Evolutionary conservation across 2,329 filamentous ascomycete species (phyloP).

Genomic region (Zymoseptoria ardabiliae): DNA sequence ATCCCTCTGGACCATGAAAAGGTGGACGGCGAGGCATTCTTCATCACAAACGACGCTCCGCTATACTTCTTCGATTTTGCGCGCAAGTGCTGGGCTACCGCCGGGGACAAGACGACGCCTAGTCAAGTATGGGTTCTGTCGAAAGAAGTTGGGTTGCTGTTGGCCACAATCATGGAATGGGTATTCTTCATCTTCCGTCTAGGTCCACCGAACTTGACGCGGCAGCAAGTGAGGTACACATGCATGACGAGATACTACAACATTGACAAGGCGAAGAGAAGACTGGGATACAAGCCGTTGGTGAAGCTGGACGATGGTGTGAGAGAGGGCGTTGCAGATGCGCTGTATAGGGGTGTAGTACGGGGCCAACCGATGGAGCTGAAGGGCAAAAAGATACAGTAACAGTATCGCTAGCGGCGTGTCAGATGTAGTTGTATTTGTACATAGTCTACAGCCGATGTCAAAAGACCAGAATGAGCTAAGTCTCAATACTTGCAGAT

Average conservation of each 20-base stretch:
- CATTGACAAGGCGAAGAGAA: constrained; percentile 64
- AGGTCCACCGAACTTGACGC: constrained; percentile 41
- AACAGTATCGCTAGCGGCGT: background rate
- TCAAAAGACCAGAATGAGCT: background rate
- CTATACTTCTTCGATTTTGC: constrained; percentile 47
- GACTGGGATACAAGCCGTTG: constrained; percentile 63
- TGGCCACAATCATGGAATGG: constrained; percentile 40
- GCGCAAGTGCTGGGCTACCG: constrained; percentile 39
- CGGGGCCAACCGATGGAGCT: constrained; percentile 28
- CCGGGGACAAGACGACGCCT: constrained; percentile 33
- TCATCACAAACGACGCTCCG: constrained; percentile 43
- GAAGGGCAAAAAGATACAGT: constrained; percentile 26
- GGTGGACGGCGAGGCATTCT: constrained; percentile 40
- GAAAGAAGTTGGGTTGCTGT: constrained; percentile 34
- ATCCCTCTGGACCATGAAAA: constrained; percentile 40
- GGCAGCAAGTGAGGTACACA: constrained; percentile 52
- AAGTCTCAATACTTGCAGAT: background rate
- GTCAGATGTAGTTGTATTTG: background rate
- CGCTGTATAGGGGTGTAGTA: constrained; percentile 30
- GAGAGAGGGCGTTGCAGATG: constrained; percentile 38
- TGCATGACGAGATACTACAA: constrained; percentile 73
- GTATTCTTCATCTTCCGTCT: constrained; percentile 37
- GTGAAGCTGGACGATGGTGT: constrained; percentile 59
- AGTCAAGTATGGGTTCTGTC: constrained; percentile 38
- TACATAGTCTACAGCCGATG: background rate